Conservation (phyloP, 169 alveolate species). For the Plasmodium berghei region DNA sequence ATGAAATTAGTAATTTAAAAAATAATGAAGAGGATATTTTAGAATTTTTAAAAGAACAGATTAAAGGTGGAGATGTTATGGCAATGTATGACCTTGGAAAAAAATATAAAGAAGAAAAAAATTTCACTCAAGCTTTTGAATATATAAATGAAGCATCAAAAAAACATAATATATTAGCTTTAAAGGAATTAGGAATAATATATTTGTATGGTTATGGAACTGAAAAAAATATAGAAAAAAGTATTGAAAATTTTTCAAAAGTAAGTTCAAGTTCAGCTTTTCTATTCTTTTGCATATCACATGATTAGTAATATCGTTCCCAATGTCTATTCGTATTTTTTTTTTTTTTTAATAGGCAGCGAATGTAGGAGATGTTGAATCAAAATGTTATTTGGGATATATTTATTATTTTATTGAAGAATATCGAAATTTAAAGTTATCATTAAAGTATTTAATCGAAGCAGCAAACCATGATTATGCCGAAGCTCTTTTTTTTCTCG, state of each 20-base stretch:
- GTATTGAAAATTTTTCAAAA: conserved; percentile 59
- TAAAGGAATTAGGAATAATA: conserved; percentile 62
- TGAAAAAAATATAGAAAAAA: conserved; percentile 28
- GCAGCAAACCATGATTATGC: conserved; percentile 77
- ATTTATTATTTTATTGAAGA: conserved; percentile 69
- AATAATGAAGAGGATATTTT: conserved; percentile 74
- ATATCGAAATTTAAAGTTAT: conserved; percentile 15
- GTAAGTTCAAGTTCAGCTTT: conserved; percentile 1
- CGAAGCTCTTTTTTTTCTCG: conserved; percentile 74
- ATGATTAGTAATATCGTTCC: neutral
- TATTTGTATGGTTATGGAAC: conserved; percentile 69
- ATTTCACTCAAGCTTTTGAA: conserved; percentile 56
- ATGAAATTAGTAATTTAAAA: conserved; percentile 60
- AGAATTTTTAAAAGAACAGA: conserved; percentile 69
- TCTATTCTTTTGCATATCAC: neutral
- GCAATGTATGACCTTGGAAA: conserved; percentile 73
- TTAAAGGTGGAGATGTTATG: conserved; percentile 76
- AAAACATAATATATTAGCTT: conserved; percentile 64
- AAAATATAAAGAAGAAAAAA: conserved; percentile 74
- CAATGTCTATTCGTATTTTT: neutral
- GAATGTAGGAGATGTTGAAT: conserved; percentile 73
- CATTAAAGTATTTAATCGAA: conserved; percentile 55
- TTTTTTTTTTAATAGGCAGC: conserved; percentile 24
- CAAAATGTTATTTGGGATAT: conserved; percentile 73
- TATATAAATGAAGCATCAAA: conserved; percentile 73